phyloP scores from a whole-genome alignment of 768 basidiomycete species.

The Pisolithus marmoratus region DNA sequence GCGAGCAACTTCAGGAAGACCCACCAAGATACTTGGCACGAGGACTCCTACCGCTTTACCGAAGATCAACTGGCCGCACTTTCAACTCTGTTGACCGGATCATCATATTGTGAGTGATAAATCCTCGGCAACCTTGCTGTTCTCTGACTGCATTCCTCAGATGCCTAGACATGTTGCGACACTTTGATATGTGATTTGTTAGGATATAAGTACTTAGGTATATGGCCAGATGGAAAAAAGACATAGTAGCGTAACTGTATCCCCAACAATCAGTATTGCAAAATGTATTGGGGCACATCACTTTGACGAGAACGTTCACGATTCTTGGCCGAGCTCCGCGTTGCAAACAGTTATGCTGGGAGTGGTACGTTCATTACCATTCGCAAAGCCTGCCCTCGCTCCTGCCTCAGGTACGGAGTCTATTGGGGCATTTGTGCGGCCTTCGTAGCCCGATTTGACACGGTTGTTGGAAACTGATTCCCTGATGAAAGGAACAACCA shows the following conservation, averaged over 20 bases:
- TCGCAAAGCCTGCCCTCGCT: slow-evolving; percentile 55
- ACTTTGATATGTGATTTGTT: slow-evolving; percentile 3
- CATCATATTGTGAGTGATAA: slow-evolving; percentile 63
- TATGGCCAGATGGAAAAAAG: neutral
- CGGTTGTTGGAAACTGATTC: slow-evolving; percentile 81
- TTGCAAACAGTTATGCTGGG: slow-evolving; percentile 40
- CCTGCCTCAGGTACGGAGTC: slow-evolving; percentile 71
- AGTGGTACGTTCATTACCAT: slow-evolving; percentile 59
- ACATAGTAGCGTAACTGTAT: neutral
- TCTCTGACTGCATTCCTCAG: slow-evolving; percentile 1
- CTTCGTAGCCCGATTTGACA: slow-evolving; percentile 68
- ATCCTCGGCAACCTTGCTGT: neutral
- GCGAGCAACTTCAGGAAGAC: slow-evolving; percentile 78
- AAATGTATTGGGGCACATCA: slow-evolving; percentile 31
- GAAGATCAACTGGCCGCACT: slow-evolving; percentile 80
- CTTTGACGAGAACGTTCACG: slow-evolving; percentile 27
- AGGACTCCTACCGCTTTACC: slow-evolving; percentile 80
- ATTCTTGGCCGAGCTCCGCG: slow-evolving; percentile 35
- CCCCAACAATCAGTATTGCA: slow-evolving; percentile 25
- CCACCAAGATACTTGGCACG: slow-evolving; percentile 86
- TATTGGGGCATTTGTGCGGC: slow-evolving; percentile 57
- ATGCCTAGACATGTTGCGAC: slow-evolving; percentile 7
- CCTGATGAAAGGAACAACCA: slow-evolving; percentile 19
- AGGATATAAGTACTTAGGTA: neutral
- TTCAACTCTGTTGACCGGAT: slow-evolving; percentile 80